A percentile compares a stretch with the other conserved stretches of the same genome.
phyloP scores from a whole-genome alignment of 495 filamentous ascomycete genomes.

The Xylaria nigripes region DNA sequence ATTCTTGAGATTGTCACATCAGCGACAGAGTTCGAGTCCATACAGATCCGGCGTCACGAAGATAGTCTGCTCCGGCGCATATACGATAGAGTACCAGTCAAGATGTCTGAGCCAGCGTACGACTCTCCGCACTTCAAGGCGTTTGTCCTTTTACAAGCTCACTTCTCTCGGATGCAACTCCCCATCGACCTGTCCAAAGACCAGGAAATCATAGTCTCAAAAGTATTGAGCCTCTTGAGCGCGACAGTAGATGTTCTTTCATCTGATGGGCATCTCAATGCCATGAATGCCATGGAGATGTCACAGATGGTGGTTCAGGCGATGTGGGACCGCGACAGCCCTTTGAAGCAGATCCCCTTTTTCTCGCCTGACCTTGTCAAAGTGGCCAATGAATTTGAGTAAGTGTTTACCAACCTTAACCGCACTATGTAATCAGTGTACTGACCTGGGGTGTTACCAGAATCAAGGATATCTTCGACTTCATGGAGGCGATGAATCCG shows the following conservation, averaged over 20 bases:
- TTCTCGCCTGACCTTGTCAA: constrained; percentile 80
- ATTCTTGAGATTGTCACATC: constrained; percentile 96
- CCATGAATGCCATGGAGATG: constrained; percentile 98
- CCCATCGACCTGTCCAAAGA: constrained; percentile 97
- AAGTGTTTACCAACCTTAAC: constrained; percentile 32
- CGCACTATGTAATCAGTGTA: neutral
- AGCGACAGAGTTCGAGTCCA: constrained; percentile 89
- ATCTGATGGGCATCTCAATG: constrained; percentile 92
- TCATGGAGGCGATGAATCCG: constrained; percentile 98
- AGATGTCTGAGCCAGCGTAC: constrained; percentile 76
- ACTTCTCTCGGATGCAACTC: constrained; percentile 94
- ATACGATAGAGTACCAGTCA: constrained; percentile 90
- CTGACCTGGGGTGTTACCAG: constrained; percentile 38
- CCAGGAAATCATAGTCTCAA: constrained; percentile 79
- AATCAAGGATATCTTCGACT: constrained; percentile 90
- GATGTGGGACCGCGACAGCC: constrained; percentile 97
- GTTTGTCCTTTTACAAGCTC: constrained; percentile 90
- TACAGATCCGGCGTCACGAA: constrained; percentile 92
- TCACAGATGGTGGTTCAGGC: constrained; percentile 98
- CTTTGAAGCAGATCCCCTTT: constrained; percentile 94
- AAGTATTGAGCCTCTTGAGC: constrained; percentile 79
- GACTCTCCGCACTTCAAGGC: constrained; percentile 98
- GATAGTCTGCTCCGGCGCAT: constrained; percentile 80
- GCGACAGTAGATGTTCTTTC: constrained; percentile 92
- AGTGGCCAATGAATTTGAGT: constrained; percentile 70